Evolutionary conservation across 495 filamentous ascomycete species (phyloP).

Genomic region (Aspergillus bridgeri): DNA sequence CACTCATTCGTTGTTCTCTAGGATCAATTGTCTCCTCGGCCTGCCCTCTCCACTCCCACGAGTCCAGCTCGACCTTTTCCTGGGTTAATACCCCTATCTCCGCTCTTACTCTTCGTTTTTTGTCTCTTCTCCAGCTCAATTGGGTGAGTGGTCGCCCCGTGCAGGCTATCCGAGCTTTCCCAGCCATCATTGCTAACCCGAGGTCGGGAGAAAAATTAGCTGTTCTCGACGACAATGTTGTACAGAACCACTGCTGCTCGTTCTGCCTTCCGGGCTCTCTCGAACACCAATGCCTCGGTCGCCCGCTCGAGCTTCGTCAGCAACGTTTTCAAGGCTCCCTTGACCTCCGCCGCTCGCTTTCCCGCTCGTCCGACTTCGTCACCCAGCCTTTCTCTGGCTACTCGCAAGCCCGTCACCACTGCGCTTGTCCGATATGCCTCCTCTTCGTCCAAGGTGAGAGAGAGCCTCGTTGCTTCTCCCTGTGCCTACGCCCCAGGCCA

Average conservation of each 20-base stretch:
- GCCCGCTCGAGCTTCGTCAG: conserved; percentile 37
- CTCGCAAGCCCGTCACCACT: conserved; percentile 50
- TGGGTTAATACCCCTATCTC: conserved; percentile 39
- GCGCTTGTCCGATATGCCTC: conserved; percentile 50
- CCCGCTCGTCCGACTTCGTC: conserved; percentile 33
- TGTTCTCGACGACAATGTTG: conserved; percentile 41
- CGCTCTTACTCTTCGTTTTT: conserved; percentile 26
- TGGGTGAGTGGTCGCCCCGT: conserved; percentile 27
- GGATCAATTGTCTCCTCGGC: conserved; percentile 30
- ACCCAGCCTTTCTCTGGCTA: conserved; percentile 41
- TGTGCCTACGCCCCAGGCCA: neutral
- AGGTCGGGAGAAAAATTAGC: conserved; percentile 34
- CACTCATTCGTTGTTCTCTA: conserved; percentile 37
- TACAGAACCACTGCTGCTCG: conserved; percentile 46
- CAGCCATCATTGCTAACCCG: conserved; percentile 31
- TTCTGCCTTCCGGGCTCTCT: conserved; percentile 45
- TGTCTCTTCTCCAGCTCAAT: conserved; percentile 31
- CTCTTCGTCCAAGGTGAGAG: conserved; percentile 35
- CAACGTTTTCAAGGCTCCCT: conserved; percentile 45
- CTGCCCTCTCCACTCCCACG: conserved; percentile 28
- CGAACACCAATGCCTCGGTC: conserved; percentile 48
- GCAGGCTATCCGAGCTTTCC: conserved; percentile 36
- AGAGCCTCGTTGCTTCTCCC: neutral
- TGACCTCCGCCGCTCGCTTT: conserved; percentile 42
- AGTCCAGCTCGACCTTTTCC: conserved; percentile 30